phyloP scores from a whole-genome alignment of 208 protist species.

The Novymonas esmeraldas region DNA sequence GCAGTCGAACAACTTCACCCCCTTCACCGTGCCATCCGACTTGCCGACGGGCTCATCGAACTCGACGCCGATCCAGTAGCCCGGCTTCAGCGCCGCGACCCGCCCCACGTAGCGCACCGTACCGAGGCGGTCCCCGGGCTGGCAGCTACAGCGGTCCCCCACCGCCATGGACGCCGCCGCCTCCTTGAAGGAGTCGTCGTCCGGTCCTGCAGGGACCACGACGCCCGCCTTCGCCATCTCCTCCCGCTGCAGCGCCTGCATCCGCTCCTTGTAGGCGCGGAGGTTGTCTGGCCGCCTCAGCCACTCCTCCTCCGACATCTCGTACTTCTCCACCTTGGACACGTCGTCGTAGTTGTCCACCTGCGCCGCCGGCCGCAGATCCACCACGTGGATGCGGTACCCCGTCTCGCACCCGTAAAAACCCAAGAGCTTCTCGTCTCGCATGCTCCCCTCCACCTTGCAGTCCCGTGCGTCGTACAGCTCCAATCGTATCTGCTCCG shows the following conservation, averaged over 20 bases:
- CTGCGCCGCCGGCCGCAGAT: constrained; percentile 75
- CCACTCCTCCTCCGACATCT: constrained; percentile 91
- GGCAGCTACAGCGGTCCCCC: constrained; percentile 85
- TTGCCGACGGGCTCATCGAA: constrained; percentile 96
- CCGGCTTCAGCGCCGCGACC: constrained; percentile 77
- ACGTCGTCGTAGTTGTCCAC: constrained; percentile 84
- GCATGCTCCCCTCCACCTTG: constrained; percentile 61
- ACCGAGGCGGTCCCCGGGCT: constrained; percentile 83
- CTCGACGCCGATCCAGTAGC: constrained; percentile 93
- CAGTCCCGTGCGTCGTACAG: constrained; percentile 79
- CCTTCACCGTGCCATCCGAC: constrained; percentile 93
- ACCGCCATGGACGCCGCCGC: constrained; percentile 72
- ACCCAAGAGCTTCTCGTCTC: constrained; percentile 76
- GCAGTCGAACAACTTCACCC: constrained; percentile 88
- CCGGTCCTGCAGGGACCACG: constrained; percentile 28
- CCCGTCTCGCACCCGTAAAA: constrained; percentile 87
- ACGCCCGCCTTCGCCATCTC: constrained; percentile 71
- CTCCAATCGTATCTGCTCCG: constrained; percentile 72
- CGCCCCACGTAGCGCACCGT: constrained; percentile 90
- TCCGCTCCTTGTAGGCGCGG: constrained; percentile 75
- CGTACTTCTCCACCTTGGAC: constrained; percentile 91
- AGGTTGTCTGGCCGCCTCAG: constrained; percentile 84
- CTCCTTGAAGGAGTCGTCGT: constrained; percentile 75
- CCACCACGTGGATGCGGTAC: constrained; percentile 89
- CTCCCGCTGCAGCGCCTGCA: constrained; percentile 70